Evolutionary conservation across 306 rosid species (phyloP).

Genomic region (Oemleria cerasiformis): DNA sequence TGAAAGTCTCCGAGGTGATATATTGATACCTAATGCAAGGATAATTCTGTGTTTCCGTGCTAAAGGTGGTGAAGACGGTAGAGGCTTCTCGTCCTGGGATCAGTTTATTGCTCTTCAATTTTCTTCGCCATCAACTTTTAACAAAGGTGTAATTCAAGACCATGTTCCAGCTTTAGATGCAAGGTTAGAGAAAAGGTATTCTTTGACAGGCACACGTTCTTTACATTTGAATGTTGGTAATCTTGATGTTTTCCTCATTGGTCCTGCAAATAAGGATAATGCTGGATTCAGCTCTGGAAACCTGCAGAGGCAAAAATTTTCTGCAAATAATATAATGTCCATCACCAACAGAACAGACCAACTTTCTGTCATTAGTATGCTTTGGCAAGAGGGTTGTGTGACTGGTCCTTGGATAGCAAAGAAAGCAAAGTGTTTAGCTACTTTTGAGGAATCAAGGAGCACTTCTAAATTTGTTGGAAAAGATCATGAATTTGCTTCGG

Average conservation of each 20-base stretch:
- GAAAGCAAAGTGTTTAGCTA: constrained; percentile 72
- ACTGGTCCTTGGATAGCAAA: constrained; percentile 93
- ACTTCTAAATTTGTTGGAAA: constrained; percentile 50
- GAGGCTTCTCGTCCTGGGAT: constrained; percentile 54
- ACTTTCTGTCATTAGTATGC: constrained; percentile 55
- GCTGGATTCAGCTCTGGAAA: constrained; percentile 34
- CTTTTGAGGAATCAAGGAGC: constrained; percentile 58
- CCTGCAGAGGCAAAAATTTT: constrained; percentile 40
- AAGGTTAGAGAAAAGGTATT: constrained; percentile 50
- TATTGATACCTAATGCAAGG: constrained; percentile 64
- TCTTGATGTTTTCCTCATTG: constrained; percentile 57
- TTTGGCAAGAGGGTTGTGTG: constrained; percentile 77
- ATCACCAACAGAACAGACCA: constrained; percentile 38
- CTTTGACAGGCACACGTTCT: constrained; percentile 45
- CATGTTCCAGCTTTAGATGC: constrained; percentile 38
- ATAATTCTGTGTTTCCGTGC: constrained; percentile 77
- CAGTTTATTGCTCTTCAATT: constrained; percentile 78
- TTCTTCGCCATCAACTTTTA: constrained; percentile 37
- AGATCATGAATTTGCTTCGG: constrained; percentile 74
- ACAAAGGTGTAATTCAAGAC: constrained; percentile 33
- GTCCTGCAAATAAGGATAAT: constrained; percentile 31
- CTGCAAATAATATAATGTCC: constrained; percentile 57
- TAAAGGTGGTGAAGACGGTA: constrained; percentile 39
- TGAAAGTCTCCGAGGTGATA: constrained; percentile 53
- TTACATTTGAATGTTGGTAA: constrained; percentile 54